Evolutionary conservation across 2,329 filamentous ascomycete species (phyloP), one percentile per base, ranked within the genome.

Genomic region (Pseudonectria foliicola): DNA sequence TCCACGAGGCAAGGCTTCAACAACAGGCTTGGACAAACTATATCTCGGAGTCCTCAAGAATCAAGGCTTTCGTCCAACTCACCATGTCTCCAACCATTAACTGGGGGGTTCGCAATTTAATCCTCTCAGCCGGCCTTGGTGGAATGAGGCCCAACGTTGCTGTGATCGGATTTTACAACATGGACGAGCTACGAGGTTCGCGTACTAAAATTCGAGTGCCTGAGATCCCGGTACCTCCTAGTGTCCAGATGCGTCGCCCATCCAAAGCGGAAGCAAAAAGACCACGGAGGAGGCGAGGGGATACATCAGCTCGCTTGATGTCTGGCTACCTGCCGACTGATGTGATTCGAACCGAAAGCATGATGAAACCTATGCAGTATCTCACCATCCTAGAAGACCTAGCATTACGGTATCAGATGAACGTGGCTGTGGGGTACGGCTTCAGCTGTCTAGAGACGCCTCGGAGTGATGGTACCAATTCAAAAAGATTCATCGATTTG

Each of bases 81-180:
- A 79, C 84, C 11, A 85, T 94, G 56, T 86, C 85, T 1, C 87
- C 87, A 0, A 77, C 78, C 3, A 76, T 89, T 21, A 87, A 84
- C 50, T 94, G 87, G 87, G 87, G 87, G 1, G 75, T 86, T 14
- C 73, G 87, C 13, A 94, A 93, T 49, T 68, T 93, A 29, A 83
- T 92, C 7, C 62, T 94, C 8, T 85, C 82, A 10, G 82, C 87
- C 12, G 87, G 87, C 0, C 64, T 94, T 2, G 87, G 87, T 4
- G 86, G 87, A 11, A 93, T 94, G 86, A 68, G 87, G 27, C 87
- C 87, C 0, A 94, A 94, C 45, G 88, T 94, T 43, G 86, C 85
- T 11, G 73, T 94, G 2, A 64, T 89, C 47, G 84, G 83, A 1
- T 85, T 85, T 51, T 87, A 85, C 55, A 87, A 88, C 44, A 73